These are phyloP conservation scores for Hypoxylon perforatum DNA, from an alignment of 495 filamentous ascomycete genomes.

Conservation along the genomic window DNA sequence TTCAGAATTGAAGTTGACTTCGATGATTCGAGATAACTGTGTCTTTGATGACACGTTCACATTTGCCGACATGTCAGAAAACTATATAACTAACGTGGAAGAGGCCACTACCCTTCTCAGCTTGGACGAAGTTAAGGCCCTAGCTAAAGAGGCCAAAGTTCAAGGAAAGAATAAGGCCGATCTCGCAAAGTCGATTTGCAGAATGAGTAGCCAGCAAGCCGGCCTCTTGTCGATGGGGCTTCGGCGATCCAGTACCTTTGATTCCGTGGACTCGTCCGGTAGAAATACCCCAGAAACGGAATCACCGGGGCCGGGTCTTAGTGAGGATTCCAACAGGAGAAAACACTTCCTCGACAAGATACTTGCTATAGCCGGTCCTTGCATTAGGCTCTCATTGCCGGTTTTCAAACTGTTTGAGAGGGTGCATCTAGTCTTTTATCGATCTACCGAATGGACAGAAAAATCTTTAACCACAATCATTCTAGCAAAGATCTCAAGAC, in stretches of 20 bases:
- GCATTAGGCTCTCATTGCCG: slow-evolving; percentile 79
- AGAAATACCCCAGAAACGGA: slow-evolving; percentile 27
- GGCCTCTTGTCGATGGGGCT: slow-evolving; percentile 73
- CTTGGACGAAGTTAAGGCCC: slow-evolving; percentile 84
- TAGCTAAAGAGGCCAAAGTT: slow-evolving; percentile 88
- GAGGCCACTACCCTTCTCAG: slow-evolving; percentile 84
- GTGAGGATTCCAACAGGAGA: slow-evolving; percentile 53
- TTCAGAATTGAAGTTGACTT: not conserved
- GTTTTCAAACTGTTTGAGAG: slow-evolving; percentile 89
- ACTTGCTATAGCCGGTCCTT: slow-evolving; percentile 79
- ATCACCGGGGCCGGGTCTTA: slow-evolving; percentile 23
- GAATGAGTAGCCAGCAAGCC: slow-evolving; percentile 75
- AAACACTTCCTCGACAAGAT: slow-evolving; percentile 72
- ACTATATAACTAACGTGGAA: slow-evolving; percentile 79
- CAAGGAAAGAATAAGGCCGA: slow-evolving; percentile 92
- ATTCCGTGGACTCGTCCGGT: slow-evolving; percentile 47
- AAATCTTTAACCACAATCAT: slow-evolving; percentile 97
- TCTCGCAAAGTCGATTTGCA: slow-evolving; percentile 75
- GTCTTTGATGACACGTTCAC: slow-evolving; percentile 65
- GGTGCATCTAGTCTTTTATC: slow-evolving; percentile 94
- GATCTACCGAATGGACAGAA: slow-evolving; percentile 97
- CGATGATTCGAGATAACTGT: slow-evolving; percentile 51
- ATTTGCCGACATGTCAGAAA: slow-evolving; percentile 82
- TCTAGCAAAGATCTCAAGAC: slow-evolving; percentile 83
- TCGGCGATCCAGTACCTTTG: slow-evolving; percentile 62